Evolutionary conservation across 176 grass and related monocot genomes (phyloP), one percentile per base, ranked within the genome.

Genomic region (Saccharum spontaneum): DNA sequence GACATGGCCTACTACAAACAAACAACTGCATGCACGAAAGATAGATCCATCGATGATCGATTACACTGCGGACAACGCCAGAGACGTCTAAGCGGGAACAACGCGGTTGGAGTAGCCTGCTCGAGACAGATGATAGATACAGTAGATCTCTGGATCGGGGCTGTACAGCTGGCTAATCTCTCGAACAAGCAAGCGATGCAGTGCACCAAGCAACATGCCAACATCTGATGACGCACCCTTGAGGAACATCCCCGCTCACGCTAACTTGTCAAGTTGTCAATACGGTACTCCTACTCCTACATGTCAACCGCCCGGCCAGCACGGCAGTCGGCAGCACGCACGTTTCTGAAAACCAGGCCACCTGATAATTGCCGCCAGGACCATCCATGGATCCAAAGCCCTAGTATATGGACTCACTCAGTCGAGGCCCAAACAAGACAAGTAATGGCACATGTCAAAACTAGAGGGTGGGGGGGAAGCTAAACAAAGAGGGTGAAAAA

Each of bases 261-360:
- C 16, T 22, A 44, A 8, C 38, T 70, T 30, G n/a, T 13, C 40
- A 22, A 7, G 23, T 9, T 22, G 20, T 22, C 20, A n/a, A n/a
- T 36, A 36, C 34, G 34, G 33, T 34, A 34, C 33, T 34, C 33
- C 33, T 34, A 34, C 33, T 34, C 33, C 33, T 36, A 4, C 34
- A 4, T 59, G 54, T 59, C 18, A 59, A n/a, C 2, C n/a, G 54
- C 54, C 54, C 1, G 17, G 18, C 18, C 52, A 55, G 18, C 52
- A 55, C 40, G 26, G 77, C 23, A 14, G 20, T 38, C 40, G 26
- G 77, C 23, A 14, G 20, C 50, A 10, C 26, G 26, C 66, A 62
- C 67, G 67, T 46, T 72, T 86, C 38, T 45, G 76, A 71, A 79
- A 86, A 23, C 49, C 37, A 26, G 38, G 83, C 13, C 36, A 71